These are phyloP conservation scores for Coniophora puteana DNA, from an alignment of 1,284 basidiomycete species.

Conservation along the genomic window DNA sequence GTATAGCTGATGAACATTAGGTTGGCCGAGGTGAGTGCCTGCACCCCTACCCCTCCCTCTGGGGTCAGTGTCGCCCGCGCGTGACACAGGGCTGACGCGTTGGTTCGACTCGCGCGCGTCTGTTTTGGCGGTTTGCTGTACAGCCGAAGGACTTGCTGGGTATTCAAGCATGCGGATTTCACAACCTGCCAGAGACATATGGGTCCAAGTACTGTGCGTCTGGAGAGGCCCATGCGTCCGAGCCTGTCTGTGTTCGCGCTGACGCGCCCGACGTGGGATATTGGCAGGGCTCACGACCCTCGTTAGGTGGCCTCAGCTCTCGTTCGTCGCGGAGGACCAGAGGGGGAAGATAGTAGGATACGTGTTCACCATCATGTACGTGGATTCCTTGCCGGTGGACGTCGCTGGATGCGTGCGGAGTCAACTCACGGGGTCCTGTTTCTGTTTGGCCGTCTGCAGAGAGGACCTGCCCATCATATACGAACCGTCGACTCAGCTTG, in stretches of 20 bases:
- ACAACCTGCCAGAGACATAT: slow-evolving; percentile 88
- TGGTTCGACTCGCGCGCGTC: too few relatives aligned
- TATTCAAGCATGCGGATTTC: slow-evolving; percentile 65
- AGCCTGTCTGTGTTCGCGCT: not conserved
- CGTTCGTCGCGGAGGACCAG: slow-evolving; percentile 90
- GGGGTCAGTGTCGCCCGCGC: too few relatives aligned
- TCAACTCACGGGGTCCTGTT: not conserved
- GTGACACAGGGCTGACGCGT: too few relatives aligned
- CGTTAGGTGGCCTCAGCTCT: slow-evolving; percentile 91
- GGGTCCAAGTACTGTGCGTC: slow-evolving; percentile 81
- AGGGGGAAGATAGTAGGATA: slow-evolving; percentile 92
- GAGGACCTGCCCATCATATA: not conserved
- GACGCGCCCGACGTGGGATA: slow-evolving; percentile 7
- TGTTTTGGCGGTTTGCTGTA: not conserved
- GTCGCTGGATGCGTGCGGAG: too few relatives aligned
- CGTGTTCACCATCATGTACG: slow-evolving; percentile 90
- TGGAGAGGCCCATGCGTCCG: not conserved
- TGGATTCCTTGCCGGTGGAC: slow-evolving; percentile 8
- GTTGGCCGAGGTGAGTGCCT: too few relatives aligned
- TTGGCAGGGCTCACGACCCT: slow-evolving; percentile 83
- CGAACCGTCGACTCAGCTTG: not conserved
- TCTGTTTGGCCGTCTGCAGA: not conserved
- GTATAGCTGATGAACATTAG: too few relatives aligned
- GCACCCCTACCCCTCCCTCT: too few relatives aligned
- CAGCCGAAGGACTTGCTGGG: slow-evolving; percentile 22